A percentile compares a stretch with the other conserved stretches of the same genome.
These are phyloP conservation scores for Niebla homalea DNA, from an alignment of 495 filamentous ascomycete species.

Conservation along the genomic window DNA sequence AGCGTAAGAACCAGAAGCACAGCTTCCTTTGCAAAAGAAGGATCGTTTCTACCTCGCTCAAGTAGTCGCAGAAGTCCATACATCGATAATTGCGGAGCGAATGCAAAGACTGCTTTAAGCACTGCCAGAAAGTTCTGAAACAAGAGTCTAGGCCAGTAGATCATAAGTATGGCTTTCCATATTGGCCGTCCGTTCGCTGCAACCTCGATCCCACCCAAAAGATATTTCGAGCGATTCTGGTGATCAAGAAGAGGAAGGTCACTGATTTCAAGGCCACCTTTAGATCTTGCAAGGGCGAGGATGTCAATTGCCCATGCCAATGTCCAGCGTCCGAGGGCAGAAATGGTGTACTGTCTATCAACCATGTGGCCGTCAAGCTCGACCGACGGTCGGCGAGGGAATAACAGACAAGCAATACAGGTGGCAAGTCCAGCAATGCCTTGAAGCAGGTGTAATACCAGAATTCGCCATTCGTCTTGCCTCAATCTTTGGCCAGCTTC, in stretches of 20 bases:
- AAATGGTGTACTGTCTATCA: constrained; percentile 48
- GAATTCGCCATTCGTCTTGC: too few species aligned
- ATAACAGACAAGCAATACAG: constrained; percentile 21
- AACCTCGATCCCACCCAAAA: constrained; percentile 37
- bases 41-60: constrained; percentile 40
- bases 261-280: constrained; percentile 42
- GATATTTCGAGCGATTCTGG: constrained; percentile 31
- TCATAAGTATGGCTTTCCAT: constrained; percentile 45
- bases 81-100: constrained; percentile 58
- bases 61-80: constrained; percentile 47
- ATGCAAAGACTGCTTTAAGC: constrained; percentile 38
- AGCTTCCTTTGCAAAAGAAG: constrained; percentile 28
- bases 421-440: constrained; percentile 19
- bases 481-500: too few species aligned
- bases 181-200: constrained; percentile 36
- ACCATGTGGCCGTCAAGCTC: constrained; percentile 41
- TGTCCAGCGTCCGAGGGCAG: constrained; percentile 46
- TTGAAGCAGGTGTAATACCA: constrained; percentile 2
- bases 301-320: constrained; percentile 48
- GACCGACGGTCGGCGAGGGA: constrained; percentile 60
- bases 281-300: constrained; percentile 37
- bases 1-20: constrained; percentile 60
- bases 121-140: constrained; percentile 41
- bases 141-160: constrained; percentile 39
- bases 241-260: constrained; percentile 46